Percentiles rank a stretch among this genome's conserved stretches.
These are phyloP conservation scores for Yamadazyma siamensis DNA, from an alignment of 1,139 yeast genomes.

Conservation along the genomic window DNA sequence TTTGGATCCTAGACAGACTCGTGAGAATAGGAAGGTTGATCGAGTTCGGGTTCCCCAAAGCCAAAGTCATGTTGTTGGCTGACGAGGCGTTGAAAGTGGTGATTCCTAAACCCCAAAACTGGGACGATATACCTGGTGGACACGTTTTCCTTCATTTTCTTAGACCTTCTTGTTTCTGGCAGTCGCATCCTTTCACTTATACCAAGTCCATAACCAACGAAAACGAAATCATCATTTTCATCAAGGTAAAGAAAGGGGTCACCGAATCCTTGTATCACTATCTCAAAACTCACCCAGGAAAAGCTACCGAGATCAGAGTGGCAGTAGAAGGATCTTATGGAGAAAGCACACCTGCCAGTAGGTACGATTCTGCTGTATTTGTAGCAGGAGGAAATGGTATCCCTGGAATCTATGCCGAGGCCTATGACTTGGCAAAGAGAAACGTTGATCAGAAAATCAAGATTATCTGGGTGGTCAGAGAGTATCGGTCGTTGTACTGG, in stretches of 20 bases:
- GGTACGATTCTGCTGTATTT: conserved; percentile 33
- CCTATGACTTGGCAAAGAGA: conserved; percentile 19
- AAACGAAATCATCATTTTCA: conserved; percentile 26
- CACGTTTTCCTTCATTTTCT: conserved; percentile 58
- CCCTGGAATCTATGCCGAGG: conserved; percentile 45
- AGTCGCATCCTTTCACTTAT: conserved; percentile 67
- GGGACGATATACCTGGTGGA: conserved; percentile 52
- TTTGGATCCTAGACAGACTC: conserved; percentile 63
- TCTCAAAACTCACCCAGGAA: conserved; percentile 21
- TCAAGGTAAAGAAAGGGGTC: conserved; percentile 41
- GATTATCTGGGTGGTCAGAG: conserved; percentile 52
- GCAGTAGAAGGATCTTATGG: conserved; percentile 50
- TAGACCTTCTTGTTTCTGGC: conserved; percentile 57
- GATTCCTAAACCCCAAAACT: conserved; percentile 35
- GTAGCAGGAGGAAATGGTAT: conserved; percentile 50
- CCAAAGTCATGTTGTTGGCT: conserved; percentile 46
- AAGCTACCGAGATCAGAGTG: conserved; percentile 26
- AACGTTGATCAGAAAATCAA: conserved; percentile 25
- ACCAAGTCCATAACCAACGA: conserved; percentile 27
- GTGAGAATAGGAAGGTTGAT: conserved; percentile 46
- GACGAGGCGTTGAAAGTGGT: conserved; percentile 42
- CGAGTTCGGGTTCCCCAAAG: conserved; percentile 49
- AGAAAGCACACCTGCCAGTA: conserved; percentile 30
- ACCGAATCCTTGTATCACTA: conserved; percentile 29
- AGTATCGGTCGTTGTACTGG: conserved; percentile 43